These are phyloP conservation scores for Neolentinus lepideus DNA, from an alignment of 1,284 basidiomycete genomes.

Conservation along the genomic window DNA sequence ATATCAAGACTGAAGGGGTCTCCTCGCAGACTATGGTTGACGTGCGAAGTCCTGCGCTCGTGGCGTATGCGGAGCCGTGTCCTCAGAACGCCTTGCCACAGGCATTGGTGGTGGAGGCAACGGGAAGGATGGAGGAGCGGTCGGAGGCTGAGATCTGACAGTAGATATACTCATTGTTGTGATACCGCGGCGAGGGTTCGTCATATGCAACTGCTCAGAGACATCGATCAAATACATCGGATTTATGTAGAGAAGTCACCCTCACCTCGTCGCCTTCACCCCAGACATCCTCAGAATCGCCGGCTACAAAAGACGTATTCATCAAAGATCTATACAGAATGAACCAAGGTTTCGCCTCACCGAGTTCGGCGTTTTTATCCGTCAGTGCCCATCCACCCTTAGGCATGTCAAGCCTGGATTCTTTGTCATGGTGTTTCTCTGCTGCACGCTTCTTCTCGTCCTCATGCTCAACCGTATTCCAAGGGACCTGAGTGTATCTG, in stretches of 20 bases:
- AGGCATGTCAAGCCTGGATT: constrained; percentile 18
- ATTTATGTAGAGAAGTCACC: neutral
- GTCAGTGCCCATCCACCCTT: constrained; percentile 41
- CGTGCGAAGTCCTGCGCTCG: neutral
- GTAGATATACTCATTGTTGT: constrained; percentile 1
- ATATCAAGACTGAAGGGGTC: neutral
- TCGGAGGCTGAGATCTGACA: constrained; percentile 3
- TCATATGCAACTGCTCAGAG: constrained; percentile 12
- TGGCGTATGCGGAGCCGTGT: neutral
- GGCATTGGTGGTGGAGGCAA: constrained; percentile 5
- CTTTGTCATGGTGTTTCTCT: constrained; percentile 4
- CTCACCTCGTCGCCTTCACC: constrained; percentile 13
- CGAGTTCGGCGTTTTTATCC: constrained; percentile 41
- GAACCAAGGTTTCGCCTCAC: constrained; percentile 20
- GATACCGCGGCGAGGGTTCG: constrained; percentile 2
- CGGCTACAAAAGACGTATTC: constrained; percentile 25
- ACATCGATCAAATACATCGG: neutral
- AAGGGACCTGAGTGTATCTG: constrained; percentile 68
- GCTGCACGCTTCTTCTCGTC: constrained; percentile 21
- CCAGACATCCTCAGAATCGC: constrained; percentile 45
- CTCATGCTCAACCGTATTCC: constrained; percentile 48
- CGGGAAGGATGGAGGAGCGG: constrained; percentile 7
- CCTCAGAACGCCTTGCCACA: neutral
- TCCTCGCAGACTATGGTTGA: neutral
- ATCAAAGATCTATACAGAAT: neutral